phyloP scores from a whole-genome alignment of 352 stramenopile genomes.

The Plasmopara viticola region DNA sequence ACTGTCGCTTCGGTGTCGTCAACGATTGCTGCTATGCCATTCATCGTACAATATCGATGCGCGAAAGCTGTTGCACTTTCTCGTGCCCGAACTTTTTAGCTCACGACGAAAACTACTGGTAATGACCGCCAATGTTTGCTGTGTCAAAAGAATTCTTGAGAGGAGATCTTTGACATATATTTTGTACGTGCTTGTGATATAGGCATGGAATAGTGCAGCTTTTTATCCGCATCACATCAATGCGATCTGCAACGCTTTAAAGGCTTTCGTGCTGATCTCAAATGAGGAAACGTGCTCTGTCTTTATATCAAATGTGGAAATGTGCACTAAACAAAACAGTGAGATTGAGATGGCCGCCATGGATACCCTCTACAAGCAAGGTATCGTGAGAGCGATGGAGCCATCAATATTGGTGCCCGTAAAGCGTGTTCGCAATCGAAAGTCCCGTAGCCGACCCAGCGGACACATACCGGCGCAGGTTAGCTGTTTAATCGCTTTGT shows the following conservation, averaged over 20 bases:
- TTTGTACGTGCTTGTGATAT: constrained; percentile 12
- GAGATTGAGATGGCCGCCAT: constrained; percentile 34
- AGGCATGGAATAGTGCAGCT: constrained; percentile 62
- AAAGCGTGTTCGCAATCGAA: constrained; percentile 22
- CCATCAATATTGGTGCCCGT: constrained; percentile 21
- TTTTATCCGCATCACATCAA: constrained; percentile 39
- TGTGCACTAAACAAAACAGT: constrained; percentile 31
- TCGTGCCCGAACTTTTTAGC: constrained; percentile 54
- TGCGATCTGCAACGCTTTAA: constrained; percentile 35
- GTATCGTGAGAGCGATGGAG: constrained; percentile 22
- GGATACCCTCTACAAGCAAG: constrained; percentile 34
- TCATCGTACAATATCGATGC: constrained; percentile 32
- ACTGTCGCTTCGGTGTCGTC: constrained; percentile 53
- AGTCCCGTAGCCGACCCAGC: constrained; percentile 11
- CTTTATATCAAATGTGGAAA: constrained; percentile 31
- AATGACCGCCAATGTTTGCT: constrained; percentile 1
- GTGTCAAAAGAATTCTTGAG: too few relatives aligned
- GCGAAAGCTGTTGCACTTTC: constrained; percentile 59
- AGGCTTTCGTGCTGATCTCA: constrained; percentile 30
- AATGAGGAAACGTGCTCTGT: constrained; percentile 13
- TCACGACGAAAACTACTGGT: constrained; percentile 73
- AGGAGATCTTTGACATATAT: constrained; percentile 1
- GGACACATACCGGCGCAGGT: constrained; percentile 26
- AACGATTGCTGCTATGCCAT: constrained; percentile 51
- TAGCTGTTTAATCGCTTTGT: constrained; percentile 2